A percentile compares a stretch with the other conserved stretches of the same genome.
These are phyloP conservation scores for Penicillium antarcticum DNA, from an alignment of 495 filamentous ascomycete species.

Conservation along the genomic window DNA sequence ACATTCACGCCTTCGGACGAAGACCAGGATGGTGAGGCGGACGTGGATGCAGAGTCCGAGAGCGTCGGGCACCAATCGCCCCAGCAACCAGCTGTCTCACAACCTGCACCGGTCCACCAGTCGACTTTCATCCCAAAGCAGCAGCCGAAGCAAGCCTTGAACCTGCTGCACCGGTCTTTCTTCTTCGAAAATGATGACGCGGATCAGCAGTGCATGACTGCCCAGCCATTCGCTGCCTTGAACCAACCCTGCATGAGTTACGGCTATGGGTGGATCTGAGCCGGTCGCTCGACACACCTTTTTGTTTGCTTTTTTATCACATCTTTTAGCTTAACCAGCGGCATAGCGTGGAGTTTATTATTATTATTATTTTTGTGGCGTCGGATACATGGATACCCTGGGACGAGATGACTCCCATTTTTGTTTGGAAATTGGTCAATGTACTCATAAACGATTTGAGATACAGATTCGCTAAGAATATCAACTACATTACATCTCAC, in stretches of 20 bases:
- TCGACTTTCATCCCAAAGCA: slow-evolving; percentile 20
- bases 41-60: slow-evolving; percentile 42
- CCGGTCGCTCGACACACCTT: background rate
- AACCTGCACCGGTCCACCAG: slow-evolving; percentile 7
- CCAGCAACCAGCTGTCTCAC: slow-evolving; percentile 5
- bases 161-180: slow-evolving; percentile 44
- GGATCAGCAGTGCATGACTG: slow-evolving; percentile 28
- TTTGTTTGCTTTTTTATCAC: slow-evolving; percentile 10
- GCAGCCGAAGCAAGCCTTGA: slow-evolving; percentile 27
- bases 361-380: slow-evolving; percentile 14
- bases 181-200: slow-evolving; percentile 44
- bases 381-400: slow-evolving; percentile 31
- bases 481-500: background rate
- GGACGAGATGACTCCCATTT: slow-evolving; percentile 11
- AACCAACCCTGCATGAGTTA: slow-evolving; percentile 39
- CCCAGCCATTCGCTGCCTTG: slow-evolving; percentile 28
- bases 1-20: slow-evolving; percentile 74
- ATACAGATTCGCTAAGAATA: background rate
- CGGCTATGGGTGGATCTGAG: slow-evolving; percentile 42
- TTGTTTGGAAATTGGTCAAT: background rate
- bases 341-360: slow-evolving; percentile 40
- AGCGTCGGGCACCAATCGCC: slow-evolving; percentile 25
- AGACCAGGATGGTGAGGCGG: slow-evolving; percentile 53
- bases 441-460: slow-evolving; percentile 1
- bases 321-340: slow-evolving; percentile 14